Evolutionary conservation across 768 basidiomycete species (phyloP).

Genomic region (Termitomyces sp.): DNA sequence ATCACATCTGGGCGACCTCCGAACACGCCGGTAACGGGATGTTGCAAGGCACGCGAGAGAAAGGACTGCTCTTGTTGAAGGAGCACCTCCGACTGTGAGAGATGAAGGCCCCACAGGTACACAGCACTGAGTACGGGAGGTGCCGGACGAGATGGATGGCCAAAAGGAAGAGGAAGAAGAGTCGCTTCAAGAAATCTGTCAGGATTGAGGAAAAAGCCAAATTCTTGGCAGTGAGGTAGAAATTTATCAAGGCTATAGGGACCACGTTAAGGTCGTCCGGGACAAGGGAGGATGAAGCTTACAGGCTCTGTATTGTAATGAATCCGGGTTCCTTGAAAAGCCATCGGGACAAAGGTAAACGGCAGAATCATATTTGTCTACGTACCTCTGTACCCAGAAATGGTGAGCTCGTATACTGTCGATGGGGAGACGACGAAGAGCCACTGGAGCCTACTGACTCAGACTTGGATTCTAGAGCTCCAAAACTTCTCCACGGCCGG

Average conservation of each 20-base stretch:
- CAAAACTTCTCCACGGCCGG: conserved; percentile 40
- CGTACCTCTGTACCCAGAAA: conserved; percentile 40
- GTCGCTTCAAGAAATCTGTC: conserved; percentile 46
- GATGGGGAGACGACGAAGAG: conserved; percentile 37
- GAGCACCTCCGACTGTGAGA: conserved; percentile 41
- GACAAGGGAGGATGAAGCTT: conserved; percentile 16
- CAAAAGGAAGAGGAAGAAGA: conserved; percentile 48
- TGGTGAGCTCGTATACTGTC: conserved; percentile 34
- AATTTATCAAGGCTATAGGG: conserved; percentile 55
- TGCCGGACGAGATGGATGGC: conserved; percentile 45
- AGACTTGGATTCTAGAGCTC: conserved; percentile 35
- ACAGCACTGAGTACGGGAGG: conserved; percentile 49
- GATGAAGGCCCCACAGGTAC: conserved; percentile 52
- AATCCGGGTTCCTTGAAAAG: conserved; percentile 38
- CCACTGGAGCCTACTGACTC: conserved; percentile 45
- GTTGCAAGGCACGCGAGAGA: conserved; percentile 47
- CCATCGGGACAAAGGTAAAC: background rate
- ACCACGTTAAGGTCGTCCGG: conserved; percentile 8
- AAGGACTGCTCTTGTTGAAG: conserved; percentile 45
- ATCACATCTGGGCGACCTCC: conserved; percentile 48
- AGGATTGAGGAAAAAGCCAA: conserved; percentile 65
- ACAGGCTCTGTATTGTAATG: conserved; percentile 37
- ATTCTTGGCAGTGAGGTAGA: conserved; percentile 51
- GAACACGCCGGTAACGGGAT: conserved; percentile 45
- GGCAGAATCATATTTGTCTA: conserved; percentile 4